Base-by-base conservation (phyloP, 192 early-diverging fungal genomes). In the Umbelopsis vinacea region DNA sequence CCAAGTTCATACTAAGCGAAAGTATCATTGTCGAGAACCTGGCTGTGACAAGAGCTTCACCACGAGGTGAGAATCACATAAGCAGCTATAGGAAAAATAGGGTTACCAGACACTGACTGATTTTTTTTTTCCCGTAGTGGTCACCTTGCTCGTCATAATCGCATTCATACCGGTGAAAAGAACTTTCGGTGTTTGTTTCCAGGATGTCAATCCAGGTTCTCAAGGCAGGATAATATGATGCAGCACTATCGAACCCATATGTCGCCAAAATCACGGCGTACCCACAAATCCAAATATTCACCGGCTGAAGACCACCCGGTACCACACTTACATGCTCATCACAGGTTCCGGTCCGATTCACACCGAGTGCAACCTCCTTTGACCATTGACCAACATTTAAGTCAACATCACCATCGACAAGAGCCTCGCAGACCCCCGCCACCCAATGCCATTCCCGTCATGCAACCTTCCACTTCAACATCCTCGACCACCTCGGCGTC, bases 171-270 rank as follows among this genome's bases (percentile, higher is more conserved):
- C 0, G 92, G 92, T n/a, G 92, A 92, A 77, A 92, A 92, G 77
- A 89, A 91, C 78, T 93, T 89, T 75, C 46, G 79, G 0, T 95
- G 93, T 71, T 74, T 85, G 14, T 85, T 88, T 74, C 83, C 86
- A 1, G 91, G 88, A 9, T 94, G 93, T 76, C 79, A 80, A 23
- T 89, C 88, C 70, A 85, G 87, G 73, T 94, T 94, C 53, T 92
- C 92, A 45, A 83, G 93, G 57, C 91, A 92, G 45, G 93, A 94
- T 80, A 92, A 94, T 76, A 93, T 93, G 91, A 92, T 91, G 89
- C 93, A 94, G 69, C 93, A 94, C 73, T 92, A 91, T 75, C 89
- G 91, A 52, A 92, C 92, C 8, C 93, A 94, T 73, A 82, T 90
- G 76, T 91, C 91, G 50, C 75, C 87, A 24, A 89, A 89, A 72